A percentile compares a stretch with the other conserved stretches of the same genome.
These are phyloP conservation scores for Xylaria flabelliformis DNA, from an alignment of 495 filamentous ascomycete genomes.

Conservation along the genomic window DNA sequence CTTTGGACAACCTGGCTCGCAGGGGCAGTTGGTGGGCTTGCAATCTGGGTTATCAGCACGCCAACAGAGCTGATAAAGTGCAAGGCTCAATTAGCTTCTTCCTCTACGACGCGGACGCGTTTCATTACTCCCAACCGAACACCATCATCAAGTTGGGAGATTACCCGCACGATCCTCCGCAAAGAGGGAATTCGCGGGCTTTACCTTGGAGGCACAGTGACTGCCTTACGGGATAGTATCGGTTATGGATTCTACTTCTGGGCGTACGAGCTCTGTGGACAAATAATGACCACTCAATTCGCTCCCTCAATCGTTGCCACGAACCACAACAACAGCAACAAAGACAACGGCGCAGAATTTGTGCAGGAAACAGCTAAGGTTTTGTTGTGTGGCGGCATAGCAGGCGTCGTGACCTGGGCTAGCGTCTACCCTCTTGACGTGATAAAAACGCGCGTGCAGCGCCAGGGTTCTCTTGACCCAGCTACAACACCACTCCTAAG, in stretches of 20 bases:
- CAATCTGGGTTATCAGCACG: slow-evolving; percentile 79
- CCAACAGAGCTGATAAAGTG: slow-evolving; percentile 91
- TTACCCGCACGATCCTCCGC: slow-evolving; percentile 66
- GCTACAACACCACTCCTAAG: slow-evolving; percentile 40
- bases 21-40: slow-evolving; percentile 77
- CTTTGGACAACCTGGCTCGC: slow-evolving; percentile 72
- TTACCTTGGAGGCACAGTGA: slow-evolving; percentile 79
- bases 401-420: slow-evolving; percentile 83
- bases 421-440: slow-evolving; percentile 89
- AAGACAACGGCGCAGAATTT: slow-evolving; percentile 1
- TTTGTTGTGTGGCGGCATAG: slow-evolving; percentile 81
- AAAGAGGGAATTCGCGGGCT: slow-evolving; percentile 71
- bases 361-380: slow-evolving; percentile 64
- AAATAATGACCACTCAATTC: slow-evolving; percentile 49
- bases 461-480: slow-evolving; percentile 51
- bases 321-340: background rate
- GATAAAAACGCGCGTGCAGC: slow-evolving; percentile 85
- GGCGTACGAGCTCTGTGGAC: slow-evolving; percentile 78
- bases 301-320: background rate
- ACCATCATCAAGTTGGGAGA: slow-evolving; percentile 58
- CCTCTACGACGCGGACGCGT: background rate
- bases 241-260: slow-evolving; percentile 96
- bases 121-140: background rate
- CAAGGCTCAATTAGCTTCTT: slow-evolving; percentile 67
- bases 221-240: slow-evolving; percentile 79